Conservation (phyloP, 164 flowering plant genomes). For the Taxillus chinensis region DNA sequence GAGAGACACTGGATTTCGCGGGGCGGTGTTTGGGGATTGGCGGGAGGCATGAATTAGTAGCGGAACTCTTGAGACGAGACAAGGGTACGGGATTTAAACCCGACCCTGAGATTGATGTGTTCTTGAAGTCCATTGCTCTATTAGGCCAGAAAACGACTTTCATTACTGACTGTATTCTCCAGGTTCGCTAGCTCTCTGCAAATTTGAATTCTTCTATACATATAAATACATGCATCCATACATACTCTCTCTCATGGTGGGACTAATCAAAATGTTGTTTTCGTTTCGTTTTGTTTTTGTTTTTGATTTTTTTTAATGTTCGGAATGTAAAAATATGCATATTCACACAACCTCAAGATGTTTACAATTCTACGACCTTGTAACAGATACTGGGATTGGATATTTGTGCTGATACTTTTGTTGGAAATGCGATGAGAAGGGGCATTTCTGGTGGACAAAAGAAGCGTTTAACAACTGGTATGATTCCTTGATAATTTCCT, state of each 20-base stretch:
- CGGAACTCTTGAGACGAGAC: slow-evolving; percentile 35
- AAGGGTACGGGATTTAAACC: slow-evolving; percentile 35
- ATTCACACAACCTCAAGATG: background rate
- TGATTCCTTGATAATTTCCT: background rate
- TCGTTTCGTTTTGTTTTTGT: too few relatives aligned
- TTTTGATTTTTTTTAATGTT: too few relatives aligned
- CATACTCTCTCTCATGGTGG: background rate
- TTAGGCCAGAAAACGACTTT: slow-evolving; percentile 33
- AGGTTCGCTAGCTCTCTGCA: slow-evolving; percentile 16
- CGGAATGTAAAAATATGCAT: too few relatives aligned
- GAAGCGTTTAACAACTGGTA: slow-evolving; percentile 45
- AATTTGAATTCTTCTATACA: background rate
- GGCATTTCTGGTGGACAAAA: slow-evolving; percentile 48
- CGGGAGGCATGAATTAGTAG: slow-evolving; percentile 26
- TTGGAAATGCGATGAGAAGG: slow-evolving; percentile 42
- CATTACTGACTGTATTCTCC: slow-evolving; percentile 37
- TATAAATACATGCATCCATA: background rate
- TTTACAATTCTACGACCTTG: background rate
- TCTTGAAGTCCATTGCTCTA: slow-evolving; percentile 39
- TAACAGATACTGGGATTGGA: slow-evolving; percentile 42
- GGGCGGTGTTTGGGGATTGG: slow-evolving; percentile 45
- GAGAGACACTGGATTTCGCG: slow-evolving; percentile 12
- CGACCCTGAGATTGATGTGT: slow-evolving; percentile 42
- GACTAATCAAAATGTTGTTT: too few relatives aligned
- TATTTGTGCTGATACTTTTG: slow-evolving; percentile 33